Conservation (phyloP, 2,329 filamentous ascomycete species). For the Byssochlamys sp. region DNA sequence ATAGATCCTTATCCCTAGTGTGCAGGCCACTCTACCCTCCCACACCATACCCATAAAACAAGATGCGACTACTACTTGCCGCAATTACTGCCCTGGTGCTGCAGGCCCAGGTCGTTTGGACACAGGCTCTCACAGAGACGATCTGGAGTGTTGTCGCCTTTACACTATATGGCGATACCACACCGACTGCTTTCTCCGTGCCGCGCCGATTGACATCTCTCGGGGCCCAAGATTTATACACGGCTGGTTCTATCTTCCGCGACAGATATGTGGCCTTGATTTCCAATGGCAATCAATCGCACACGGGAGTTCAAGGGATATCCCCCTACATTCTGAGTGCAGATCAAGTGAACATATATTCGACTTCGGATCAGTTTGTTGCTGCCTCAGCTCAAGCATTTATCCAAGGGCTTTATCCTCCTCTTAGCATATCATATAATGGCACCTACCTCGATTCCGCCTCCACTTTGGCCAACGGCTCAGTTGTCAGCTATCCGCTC, state of each 20-base stretch:
- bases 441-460: slow-evolving; percentile 23
- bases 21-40: neutral
- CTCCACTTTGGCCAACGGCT: slow-evolving; percentile 42
- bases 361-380: slow-evolving; percentile 40
- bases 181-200: slow-evolving; percentile 33
- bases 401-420: slow-evolving; percentile 53
- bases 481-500: slow-evolving; percentile 39
- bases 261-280: slow-evolving; percentile 40
- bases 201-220: slow-evolving; percentile 40
- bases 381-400: slow-evolving; percentile 50
- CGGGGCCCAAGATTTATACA: slow-evolving; percentile 46
- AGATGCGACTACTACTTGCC: neutral
- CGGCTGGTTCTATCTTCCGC: slow-evolving; percentile 43
- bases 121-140: slow-evolving; percentile 22
- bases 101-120: slow-evolving; percentile 10
- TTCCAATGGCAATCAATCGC: slow-evolving; percentile 12
- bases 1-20: neutral
- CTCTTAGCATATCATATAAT: slow-evolving; percentile 28
- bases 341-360: slow-evolving; percentile 39
- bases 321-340: slow-evolving; percentile 36
- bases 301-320: slow-evolving; percentile 36
- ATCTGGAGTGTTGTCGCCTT: slow-evolving; percentile 45
- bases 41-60: neutral
- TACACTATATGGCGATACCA: slow-evolving; percentile 47
- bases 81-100: slow-evolving; percentile 9